Percentiles rank a stretch among this genome's conserved stretches.
phyloP scores from a whole-genome alignment of 1,139 yeast genomes.

The Saccharomyces hybrid region DNA sequence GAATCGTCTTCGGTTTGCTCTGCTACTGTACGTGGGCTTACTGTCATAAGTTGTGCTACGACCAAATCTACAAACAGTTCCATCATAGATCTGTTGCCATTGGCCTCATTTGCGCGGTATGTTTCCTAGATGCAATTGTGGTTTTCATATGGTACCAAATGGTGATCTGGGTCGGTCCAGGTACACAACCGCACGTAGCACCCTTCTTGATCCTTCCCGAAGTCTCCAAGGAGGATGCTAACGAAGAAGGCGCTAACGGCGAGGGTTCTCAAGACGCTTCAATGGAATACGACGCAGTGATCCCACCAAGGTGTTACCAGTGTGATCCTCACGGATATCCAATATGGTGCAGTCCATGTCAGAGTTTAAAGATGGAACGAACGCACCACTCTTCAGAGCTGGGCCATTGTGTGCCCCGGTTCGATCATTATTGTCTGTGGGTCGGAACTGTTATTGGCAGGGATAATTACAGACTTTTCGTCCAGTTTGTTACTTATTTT shows the following conservation, averaged over 20 bases:
- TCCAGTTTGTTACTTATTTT: constrained; percentile 40
- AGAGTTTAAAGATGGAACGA: constrained; percentile 47
- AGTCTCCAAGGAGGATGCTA: constrained; percentile 1
- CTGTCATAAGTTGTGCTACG: constrained; percentile 24
- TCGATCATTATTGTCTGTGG: constrained; percentile 65
- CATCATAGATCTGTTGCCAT: constrained; percentile 16
- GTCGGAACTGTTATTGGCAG: constrained; percentile 53
- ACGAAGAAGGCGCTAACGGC: neutral
- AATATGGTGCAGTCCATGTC: constrained; percentile 48
- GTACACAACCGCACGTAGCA: constrained; percentile 21
- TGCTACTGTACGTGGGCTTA: constrained; percentile 27
- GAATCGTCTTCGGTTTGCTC: constrained; percentile 11
- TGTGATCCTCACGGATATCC: constrained; percentile 60
- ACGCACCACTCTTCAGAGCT: constrained; percentile 47
- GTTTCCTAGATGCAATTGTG: constrained; percentile 12
- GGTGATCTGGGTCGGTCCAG: constrained; percentile 21
- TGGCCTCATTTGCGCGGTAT: constrained; percentile 17
- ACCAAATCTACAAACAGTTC: constrained; percentile 13
- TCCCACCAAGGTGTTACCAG: constrained; percentile 45
- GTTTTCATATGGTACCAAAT: constrained; percentile 19
- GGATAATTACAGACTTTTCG: constrained; percentile 44
- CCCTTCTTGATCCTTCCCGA: constrained; percentile 17
- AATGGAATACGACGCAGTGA: constrained; percentile 4
- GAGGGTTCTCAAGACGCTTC: neutral
- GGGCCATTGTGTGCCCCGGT: constrained; percentile 44